Evolutionary conservation across 2,329 filamentous ascomycete species (phyloP).

Genomic region (Penicillium hesseltinei): DNA sequence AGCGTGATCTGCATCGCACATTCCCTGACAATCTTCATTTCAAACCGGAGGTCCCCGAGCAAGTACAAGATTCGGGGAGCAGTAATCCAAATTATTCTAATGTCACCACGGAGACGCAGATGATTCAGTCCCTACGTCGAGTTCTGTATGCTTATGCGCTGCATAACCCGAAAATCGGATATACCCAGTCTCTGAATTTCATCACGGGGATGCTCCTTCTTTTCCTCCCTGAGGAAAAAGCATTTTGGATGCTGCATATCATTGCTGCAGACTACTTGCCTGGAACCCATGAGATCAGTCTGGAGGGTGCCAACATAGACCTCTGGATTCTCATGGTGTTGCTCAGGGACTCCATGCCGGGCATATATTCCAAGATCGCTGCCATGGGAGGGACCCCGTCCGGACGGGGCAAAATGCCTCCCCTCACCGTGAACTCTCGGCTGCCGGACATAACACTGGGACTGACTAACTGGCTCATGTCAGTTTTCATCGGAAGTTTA

Average conservation of each 20-base stretch:
- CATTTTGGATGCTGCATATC: constrained; percentile 90
- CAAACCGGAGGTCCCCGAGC: constrained; percentile 58
- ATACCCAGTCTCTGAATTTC: constrained; percentile 95
- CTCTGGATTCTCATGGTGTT: constrained; percentile 88
- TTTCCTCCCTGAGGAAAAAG: constrained; percentile 87
- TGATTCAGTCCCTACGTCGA: constrained; percentile 77
- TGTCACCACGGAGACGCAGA: constrained; percentile 63
- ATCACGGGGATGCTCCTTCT: constrained; percentile 84
- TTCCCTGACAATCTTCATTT: constrained; percentile 94
- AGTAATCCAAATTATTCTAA: constrained; percentile 37
- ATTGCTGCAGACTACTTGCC: constrained; percentile 86
- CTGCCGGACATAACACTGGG: constrained; percentile 89
- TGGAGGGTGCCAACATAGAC: constrained; percentile 91
- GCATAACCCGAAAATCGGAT: constrained; percentile 87
- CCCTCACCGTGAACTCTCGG: constrained; percentile 47
- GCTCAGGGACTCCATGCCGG: constrained; percentile 76
- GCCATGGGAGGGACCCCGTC: constrained; percentile 55
- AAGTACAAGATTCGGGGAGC: constrained; percentile 27
- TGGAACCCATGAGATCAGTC: constrained; percentile 83
- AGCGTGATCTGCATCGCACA: constrained; percentile 87
- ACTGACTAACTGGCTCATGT: constrained; percentile 98
- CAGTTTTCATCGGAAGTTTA: constrained; percentile 86
- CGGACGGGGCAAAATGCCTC: constrained; percentile 42
- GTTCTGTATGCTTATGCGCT: constrained; percentile 87
- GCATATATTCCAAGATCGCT: constrained; percentile 84